phyloP scores from a whole-genome alignment of 164 flowering plant species.

The Warburgia ugandensis region DNA sequence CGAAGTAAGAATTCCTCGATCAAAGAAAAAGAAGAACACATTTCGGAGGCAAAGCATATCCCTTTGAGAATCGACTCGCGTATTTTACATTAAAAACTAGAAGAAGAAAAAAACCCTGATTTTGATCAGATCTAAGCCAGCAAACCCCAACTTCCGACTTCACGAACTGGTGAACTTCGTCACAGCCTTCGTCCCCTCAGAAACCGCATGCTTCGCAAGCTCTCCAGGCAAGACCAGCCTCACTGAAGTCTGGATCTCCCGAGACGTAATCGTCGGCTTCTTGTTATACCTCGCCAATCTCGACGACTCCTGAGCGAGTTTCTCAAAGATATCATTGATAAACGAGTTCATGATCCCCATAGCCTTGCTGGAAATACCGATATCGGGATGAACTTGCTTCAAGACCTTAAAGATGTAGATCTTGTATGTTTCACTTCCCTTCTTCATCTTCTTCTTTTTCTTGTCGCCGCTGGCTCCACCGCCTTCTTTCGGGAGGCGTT shows the following conservation, averaged over 20 bases:
- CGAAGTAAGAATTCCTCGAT: no score
- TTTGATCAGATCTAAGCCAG: neutral
- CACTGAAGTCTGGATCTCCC: constrained; percentile 51
- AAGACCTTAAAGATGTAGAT: constrained; percentile 33
- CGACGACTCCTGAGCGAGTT: constrained; percentile 39
- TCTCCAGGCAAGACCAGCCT: constrained; percentile 45
- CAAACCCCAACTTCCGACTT: neutral
- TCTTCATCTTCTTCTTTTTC: constrained; percentile 27
- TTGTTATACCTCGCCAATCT: constrained; percentile 40
- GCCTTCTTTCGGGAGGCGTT: constrained; percentile 25
- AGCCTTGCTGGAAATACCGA: constrained; percentile 34
- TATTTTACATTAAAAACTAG: neutral
- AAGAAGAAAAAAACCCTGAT: neutral
- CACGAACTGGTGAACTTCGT: constrained; percentile 44
- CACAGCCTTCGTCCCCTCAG: constrained; percentile 49
- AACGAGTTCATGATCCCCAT: constrained; percentile 41
- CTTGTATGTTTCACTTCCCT: constrained; percentile 24
- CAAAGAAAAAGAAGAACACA: no score
- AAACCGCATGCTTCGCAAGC: constrained; percentile 48
- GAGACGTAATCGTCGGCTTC: constrained; percentile 24
- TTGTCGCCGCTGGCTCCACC: constrained; percentile 13
- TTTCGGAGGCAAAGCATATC: no score
- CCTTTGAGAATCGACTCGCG: no score
- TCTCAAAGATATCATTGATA: constrained; percentile 29
- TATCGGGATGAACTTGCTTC: constrained; percentile 26